Percentiles rank a stretch among this genome's conserved stretches.
These are phyloP conservation scores for Emmonsiellopsis sp. DNA, from an alignment of 2,329 filamentous ascomycete species.

Conservation along the genomic window DNA sequence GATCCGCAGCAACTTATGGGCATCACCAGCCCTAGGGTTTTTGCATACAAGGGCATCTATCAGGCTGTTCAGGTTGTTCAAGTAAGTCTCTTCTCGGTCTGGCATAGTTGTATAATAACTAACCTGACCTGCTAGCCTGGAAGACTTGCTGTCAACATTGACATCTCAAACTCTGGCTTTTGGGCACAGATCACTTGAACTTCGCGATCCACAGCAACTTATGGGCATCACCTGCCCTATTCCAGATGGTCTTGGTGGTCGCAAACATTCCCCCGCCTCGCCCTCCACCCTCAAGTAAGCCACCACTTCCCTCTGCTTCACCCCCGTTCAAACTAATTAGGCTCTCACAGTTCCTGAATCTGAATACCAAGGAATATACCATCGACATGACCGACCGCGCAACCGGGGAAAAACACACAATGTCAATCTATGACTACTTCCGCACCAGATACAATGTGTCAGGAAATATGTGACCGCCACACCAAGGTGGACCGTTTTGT, in stretches of 20 bases:
- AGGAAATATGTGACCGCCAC: no score
- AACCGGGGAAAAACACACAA: slow-evolving; percentile 35
- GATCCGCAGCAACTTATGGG: slow-evolving; percentile 24
- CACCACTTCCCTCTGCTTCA: slow-evolving; percentile 28
- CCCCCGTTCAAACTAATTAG: slow-evolving; percentile 28
- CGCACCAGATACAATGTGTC: slow-evolving; percentile 44
- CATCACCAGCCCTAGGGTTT: slow-evolving; percentile 38
- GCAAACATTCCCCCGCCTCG: slow-evolving; percentile 14
- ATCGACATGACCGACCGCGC: slow-evolving; percentile 33
- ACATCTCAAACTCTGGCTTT: slow-evolving; percentile 87
- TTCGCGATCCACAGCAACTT: slow-evolving; percentile 24
- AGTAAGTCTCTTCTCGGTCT: slow-evolving; percentile 25
- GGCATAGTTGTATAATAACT: slow-evolving; percentile 9
- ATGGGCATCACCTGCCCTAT: slow-evolving; percentile 16
- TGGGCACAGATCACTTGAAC: slow-evolving; percentile 48
- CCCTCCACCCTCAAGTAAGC: slow-evolving; percentile 20
- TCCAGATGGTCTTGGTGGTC: slow-evolving; percentile 14
- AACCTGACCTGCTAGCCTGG: slow-evolving; percentile 39
- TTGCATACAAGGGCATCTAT: slow-evolving; percentile 84
- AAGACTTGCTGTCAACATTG: slow-evolving; percentile 73
- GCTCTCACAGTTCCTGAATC: slow-evolving; percentile 34
- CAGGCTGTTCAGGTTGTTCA: slow-evolving; percentile 71
- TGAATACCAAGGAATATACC: slow-evolving; percentile 35
- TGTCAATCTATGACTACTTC: slow-evolving; percentile 54
- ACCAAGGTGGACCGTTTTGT: no score